Base-by-base conservation (phyloP, 2,329 filamentous ascomycete species). In the Delphinella strobiligena region DNA sequence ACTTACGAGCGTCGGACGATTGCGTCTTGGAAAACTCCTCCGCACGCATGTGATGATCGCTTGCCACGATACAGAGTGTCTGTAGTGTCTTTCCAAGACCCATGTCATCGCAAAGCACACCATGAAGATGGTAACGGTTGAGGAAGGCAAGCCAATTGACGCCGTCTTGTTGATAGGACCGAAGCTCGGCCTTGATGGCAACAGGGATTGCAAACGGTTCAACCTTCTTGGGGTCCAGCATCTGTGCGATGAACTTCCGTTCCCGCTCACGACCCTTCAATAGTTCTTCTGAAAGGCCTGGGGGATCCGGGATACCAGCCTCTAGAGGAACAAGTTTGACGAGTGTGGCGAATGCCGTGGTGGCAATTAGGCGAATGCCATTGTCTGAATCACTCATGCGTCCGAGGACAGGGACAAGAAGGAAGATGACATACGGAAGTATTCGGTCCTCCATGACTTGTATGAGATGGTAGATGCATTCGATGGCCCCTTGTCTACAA, bases 61-160 rank as follows among this genome's bases (percentile, higher is more conserved):
- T 96, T 8, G 91, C 89, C 32, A 98, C 88, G 53, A 98, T 98
- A 61, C 91, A 98, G 16, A 98, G 75, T 0, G 93, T 98, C 60
- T 98, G 91, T 9, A 98, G 67, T 1, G 91, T 98, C 66, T 98
- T 98, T 36, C 91, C 91, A 19, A 98, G 81, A 54, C 91, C 91
- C 91, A 98, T 98, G 59, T 98, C 91, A 54, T 98, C 91, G 57
- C 91, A 98, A 44, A 98, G 83, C 60, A 98, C 95, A 36, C 91
- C 91, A 52, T 98, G 93, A 1, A 98, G 75, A 53, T 98, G 89
- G 58, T 96, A 98, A 42, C 88, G 88, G 59, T 98, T 98, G 50
- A 98, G 78, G 65, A 98, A 98, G 41, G 93, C 80, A 37, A 98
- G 75, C 91, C 91, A 98, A 57, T 98, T 98, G 55, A 98, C 89